Conservation (phyloP, 2,329 filamentous ascomycete genomes). For the Leptosphaerulina australis region DNA sequence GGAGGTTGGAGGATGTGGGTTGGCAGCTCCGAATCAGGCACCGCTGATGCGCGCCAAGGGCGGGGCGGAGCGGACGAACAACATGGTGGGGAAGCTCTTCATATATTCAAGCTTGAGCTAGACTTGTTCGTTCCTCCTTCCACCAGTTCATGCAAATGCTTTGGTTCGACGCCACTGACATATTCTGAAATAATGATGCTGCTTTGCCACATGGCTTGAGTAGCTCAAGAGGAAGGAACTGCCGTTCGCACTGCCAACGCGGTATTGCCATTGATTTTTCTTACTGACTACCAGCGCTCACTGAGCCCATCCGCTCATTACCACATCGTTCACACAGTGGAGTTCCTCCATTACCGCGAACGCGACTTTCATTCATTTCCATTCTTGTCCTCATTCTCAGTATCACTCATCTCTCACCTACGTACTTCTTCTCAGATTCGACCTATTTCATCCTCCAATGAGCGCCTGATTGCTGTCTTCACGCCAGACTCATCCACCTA, state of each 20-base stretch:
- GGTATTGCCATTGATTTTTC: constrained; percentile 23
- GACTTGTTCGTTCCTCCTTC: constrained; percentile 19
- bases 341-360: constrained; percentile 14
- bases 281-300: constrained; percentile 30
- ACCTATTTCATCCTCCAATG: constrained; percentile 12
- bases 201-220: constrained; percentile 17
- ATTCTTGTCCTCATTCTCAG: constrained; percentile 15
- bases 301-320: constrained; percentile 19
- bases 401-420: constrained; percentile 13
- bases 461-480: constrained; percentile 11
- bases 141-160: constrained; percentile 9
- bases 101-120: background rate
- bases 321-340: constrained; percentile 20
- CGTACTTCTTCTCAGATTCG: constrained; percentile 10
- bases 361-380: constrained; percentile 34
- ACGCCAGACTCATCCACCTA: background rate
- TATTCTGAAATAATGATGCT: background rate
- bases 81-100: constrained; percentile 24
- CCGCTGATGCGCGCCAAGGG: constrained; percentile 23
- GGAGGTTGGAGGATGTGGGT: constrained; percentile 35
- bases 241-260: constrained; percentile 25
- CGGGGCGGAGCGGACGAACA: constrained; percentile 26
- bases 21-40: constrained; percentile 32
- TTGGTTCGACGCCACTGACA: background rate
- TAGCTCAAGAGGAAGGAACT: constrained; percentile 32